Evolutionary conservation across 1,284 basidiomycete genomes (phyloP).

Genomic region (Leccinum angustisporum): DNA sequence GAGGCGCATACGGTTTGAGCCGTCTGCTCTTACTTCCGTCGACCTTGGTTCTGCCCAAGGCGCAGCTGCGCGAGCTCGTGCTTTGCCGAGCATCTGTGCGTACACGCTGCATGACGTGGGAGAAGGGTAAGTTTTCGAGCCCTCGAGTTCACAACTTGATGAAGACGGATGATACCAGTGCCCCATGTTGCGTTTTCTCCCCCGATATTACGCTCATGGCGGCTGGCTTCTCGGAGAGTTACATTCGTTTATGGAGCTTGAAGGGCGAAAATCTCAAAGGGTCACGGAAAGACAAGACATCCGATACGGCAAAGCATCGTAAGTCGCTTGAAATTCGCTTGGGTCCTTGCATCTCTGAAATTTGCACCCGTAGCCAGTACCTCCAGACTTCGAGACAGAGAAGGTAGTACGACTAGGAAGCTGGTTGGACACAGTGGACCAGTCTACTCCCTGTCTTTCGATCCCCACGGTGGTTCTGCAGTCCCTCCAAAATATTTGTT

Average conservation of each 20-base stretch:
- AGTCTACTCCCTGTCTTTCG: constrained; percentile 93
- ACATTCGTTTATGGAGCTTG: constrained; percentile 92
- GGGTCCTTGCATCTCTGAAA: constrained; percentile 1
- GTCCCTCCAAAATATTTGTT: constrained; percentile 85
- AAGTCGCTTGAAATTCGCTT: constrained; percentile 25
- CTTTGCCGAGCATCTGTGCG: constrained; percentile 86
- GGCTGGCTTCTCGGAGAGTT: constrained; percentile 95
- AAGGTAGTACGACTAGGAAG: constrained; percentile 83
- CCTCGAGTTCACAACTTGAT: constrained; percentile 9
- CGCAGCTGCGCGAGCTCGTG: constrained; percentile 53
- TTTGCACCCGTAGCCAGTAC: constrained; percentile 47
- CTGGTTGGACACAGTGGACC: constrained; percentile 96
- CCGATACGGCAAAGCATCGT: constrained; percentile 71
- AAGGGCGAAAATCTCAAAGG: constrained; percentile 89
- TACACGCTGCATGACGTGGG: constrained; percentile 91
- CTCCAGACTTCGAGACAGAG: constrained; percentile 72
- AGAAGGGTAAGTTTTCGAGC: constrained; percentile 66
- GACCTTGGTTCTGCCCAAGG: constrained; percentile 62
- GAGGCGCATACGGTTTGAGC: constrained; percentile 87
- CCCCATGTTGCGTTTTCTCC: constrained; percentile 88
- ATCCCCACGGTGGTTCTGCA: constrained; percentile 86
- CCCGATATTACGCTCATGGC: constrained; percentile 93
- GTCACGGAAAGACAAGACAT: constrained; percentile 72
- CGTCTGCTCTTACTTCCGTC: constrained; percentile 55
- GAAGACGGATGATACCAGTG: constrained; percentile 44